These are phyloP conservation scores for Stylonectria norvegica DNA, from an alignment of 2,329 filamentous ascomycete genomes.

Conservation along the genomic window DNA sequence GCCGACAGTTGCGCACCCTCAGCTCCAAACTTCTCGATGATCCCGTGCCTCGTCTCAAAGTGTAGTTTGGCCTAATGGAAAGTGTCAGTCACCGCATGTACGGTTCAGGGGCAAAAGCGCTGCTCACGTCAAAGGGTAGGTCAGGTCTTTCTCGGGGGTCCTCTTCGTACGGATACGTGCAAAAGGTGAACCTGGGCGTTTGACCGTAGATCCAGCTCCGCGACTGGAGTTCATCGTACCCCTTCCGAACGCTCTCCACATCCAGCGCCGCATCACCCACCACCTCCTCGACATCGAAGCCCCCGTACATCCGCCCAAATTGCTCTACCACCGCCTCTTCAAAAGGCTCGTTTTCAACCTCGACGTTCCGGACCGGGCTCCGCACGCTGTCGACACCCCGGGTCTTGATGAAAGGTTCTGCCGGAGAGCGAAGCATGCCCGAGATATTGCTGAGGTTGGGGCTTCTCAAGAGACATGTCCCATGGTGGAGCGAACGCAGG, in stretches of 20 bases:
- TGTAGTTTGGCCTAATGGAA: constrained; percentile 29
- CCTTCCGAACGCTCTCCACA: constrained; percentile 46
- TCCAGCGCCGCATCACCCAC: constrained; percentile 51
- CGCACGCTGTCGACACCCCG: constrained; percentile 89
- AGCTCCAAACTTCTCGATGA: constrained; percentile 33
- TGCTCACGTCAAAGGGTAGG: constrained; percentile 45
- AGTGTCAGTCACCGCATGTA: not conserved
- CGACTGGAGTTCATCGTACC: constrained; percentile 45
- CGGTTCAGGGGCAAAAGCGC: too few relatives aligned
- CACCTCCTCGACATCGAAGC: constrained; percentile 30
- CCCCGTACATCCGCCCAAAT: constrained; percentile 66
- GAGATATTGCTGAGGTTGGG: constrained; percentile 70
- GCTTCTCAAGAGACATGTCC: constrained; percentile 79
- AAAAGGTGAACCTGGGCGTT: constrained; percentile 78
- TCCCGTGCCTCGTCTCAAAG: constrained; percentile 37
- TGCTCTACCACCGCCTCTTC: constrained; percentile 57
- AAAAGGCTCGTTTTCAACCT: constrained; percentile 47
- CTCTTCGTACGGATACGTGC: constrained; percentile 56
- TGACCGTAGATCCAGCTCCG: constrained; percentile 77
- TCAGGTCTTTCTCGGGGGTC: constrained; percentile 54
- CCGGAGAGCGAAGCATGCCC: constrained; percentile 72
- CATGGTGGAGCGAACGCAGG: constrained; percentile 81
- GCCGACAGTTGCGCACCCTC: constrained; percentile 12
- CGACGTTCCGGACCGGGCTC: constrained; percentile 78
- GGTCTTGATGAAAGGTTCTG: constrained; percentile 70